These are phyloP conservation scores for Aphanomyces astaci DNA, from an alignment of 352 stramenopile species.

Conservation along the genomic window DNA sequence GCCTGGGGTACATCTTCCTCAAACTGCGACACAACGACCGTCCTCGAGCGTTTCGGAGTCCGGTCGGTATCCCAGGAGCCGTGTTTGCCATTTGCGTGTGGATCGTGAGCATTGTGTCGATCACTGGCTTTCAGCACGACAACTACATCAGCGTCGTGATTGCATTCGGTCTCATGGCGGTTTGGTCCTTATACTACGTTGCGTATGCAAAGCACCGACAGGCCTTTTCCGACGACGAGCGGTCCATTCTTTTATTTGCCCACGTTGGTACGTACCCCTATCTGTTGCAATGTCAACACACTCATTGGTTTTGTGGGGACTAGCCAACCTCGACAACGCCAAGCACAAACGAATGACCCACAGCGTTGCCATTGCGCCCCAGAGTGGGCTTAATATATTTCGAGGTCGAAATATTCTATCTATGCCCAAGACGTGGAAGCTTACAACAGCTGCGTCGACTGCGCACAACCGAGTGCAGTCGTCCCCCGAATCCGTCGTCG, in stretches of 20 bases:
- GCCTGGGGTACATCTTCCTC: slow-evolving; percentile 31
- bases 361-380: not conserved
- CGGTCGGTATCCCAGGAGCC: slow-evolving; percentile 29
- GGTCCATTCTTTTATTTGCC: slow-evolving; percentile 30
- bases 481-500: not conserved
- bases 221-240: slow-evolving; percentile 32
- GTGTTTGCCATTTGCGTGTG: slow-evolving; percentile 30
- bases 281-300: too few species aligned
- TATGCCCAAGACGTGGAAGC: not conserved
- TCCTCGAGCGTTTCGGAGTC: slow-evolving; percentile 23
- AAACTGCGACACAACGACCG: slow-evolving; percentile 22
- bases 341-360: not conserved
- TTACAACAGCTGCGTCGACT: not conserved
- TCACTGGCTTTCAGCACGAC: slow-evolving; percentile 29
- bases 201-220: slow-evolving; percentile 28
- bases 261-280: slow-evolving; percentile 29
- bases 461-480: not conserved
- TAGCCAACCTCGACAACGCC: not conserved
- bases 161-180: slow-evolving; percentile 7
- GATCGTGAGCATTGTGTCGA: slow-evolving; percentile 27
- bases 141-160: slow-evolving; percentile 13
- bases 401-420: not conserved
- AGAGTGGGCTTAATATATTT: not conserved
- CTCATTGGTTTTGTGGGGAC: too few species aligned
- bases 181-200: slow-evolving; percentile 27